These are phyloP conservation scores for Sapria himalayana DNA, from an alignment of 345 rosid species.

Conservation along the genomic window DNA sequence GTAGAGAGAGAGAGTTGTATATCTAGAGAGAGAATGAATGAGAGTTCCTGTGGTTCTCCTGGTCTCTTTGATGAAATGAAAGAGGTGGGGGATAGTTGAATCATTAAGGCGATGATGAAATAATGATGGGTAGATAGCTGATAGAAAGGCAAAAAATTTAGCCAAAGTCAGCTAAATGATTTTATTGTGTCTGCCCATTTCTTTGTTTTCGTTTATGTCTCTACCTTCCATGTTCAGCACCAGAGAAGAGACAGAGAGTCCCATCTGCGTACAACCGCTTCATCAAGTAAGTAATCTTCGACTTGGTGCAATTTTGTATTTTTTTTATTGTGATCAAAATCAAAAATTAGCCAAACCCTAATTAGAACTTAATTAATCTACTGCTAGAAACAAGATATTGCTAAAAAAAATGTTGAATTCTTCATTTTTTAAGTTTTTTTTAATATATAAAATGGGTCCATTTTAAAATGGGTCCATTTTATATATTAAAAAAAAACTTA, in stretches of 20 bases:
- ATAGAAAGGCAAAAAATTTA: constrained; percentile 7
- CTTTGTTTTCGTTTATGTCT: constrained; percentile 25
- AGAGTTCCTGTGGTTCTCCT: constrained; percentile 8
- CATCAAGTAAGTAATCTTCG: constrained; percentile 55
- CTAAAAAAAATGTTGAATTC: too few species aligned
- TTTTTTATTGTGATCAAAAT: too few species aligned
- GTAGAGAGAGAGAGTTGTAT: constrained; percentile 4
- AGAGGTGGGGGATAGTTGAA: neutral
- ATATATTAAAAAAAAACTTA: too few species aligned
- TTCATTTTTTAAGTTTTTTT: too few species aligned
- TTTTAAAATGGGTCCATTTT: too few species aligned
- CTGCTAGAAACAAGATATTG: too few species aligned
- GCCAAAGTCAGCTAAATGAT: constrained; percentile 16
- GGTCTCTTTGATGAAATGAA: constrained; percentile 4
- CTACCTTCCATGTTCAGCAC: constrained; percentile 48
- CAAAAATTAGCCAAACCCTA: too few species aligned
- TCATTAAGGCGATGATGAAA: constrained; percentile 32
- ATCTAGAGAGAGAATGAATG: constrained; percentile 34
- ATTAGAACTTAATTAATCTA: too few species aligned
- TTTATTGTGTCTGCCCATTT: constrained; percentile 26
- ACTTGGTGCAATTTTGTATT: neutral
- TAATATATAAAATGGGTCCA: too few species aligned
- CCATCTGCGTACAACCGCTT: constrained; percentile 99
- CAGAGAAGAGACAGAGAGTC: constrained; percentile 98
- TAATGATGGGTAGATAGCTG: constrained; percentile 19